Conservation (phyloP, 2,329 filamentous ascomycete genomes). For the Xylaria hypoxylon region DNA sequence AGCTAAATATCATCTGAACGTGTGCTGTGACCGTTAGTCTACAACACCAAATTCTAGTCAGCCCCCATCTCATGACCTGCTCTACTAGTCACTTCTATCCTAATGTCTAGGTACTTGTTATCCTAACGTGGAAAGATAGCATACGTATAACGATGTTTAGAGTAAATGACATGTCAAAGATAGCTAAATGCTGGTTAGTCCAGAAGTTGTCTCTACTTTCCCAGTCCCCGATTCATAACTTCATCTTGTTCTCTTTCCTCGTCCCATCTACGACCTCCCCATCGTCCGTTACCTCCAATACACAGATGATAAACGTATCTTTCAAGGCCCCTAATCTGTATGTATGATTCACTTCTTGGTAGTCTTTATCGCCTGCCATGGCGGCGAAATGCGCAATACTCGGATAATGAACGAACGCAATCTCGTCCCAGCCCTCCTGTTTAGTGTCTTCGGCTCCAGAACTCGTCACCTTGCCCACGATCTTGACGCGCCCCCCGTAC, state of each 20-base stretch:
- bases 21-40: not conserved
- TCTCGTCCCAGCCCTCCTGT: conserved; percentile 66
- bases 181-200: not conserved
- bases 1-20: not conserved
- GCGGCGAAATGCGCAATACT: conserved; percentile 71
- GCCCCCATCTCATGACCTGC: not conserved
- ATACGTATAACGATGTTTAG: not conserved
- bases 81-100: not conserved
- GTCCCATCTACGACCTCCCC: conserved; percentile 33
- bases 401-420: conserved; percentile 74
- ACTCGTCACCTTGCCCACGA: conserved; percentile 68
- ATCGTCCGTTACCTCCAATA: conserved; percentile 44
- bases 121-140: not conserved
- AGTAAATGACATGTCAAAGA: no score
- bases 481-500: conserved; percentile 69
- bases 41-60: not conserved
- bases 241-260: conserved; percentile 5
- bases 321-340: conserved; percentile 44
- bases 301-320: conserved; percentile 46
- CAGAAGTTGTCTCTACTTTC: not conserved
- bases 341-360: conserved; percentile 44
- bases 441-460: conserved; percentile 17
- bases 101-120: not conserved
- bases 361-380: conserved; percentile 51
- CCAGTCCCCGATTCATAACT: not conserved